These are phyloP conservation scores for Iodosphaeria phyllophila DNA, from an alignment of 2,329 filamentous ascomycete species.

Conservation along the genomic window DNA sequence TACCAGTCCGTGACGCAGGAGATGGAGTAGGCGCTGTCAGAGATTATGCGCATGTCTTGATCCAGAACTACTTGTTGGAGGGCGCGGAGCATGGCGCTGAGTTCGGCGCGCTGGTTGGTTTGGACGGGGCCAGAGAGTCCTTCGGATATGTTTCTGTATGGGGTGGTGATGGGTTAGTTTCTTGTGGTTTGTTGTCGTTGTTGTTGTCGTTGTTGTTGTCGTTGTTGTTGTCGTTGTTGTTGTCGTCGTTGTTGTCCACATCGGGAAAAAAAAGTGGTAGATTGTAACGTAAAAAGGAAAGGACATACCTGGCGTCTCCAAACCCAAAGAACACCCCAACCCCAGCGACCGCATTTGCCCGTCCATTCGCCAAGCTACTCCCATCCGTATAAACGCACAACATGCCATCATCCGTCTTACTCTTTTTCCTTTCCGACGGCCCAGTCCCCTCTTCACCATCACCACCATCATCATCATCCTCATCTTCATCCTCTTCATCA, in stretches of 20 bases:
- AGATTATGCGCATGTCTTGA: slow-evolving; percentile 56
- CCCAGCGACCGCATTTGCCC: slow-evolving; percentile 32
- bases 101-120: slow-evolving; percentile 92
- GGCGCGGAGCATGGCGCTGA: slow-evolving; percentile 72
- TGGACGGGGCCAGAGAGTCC: slow-evolving; percentile 54
- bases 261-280: too few species aligned
- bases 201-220: too few species aligned
- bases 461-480: slow-evolving; percentile 18
- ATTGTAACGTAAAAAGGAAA: slow-evolving; percentile 1
- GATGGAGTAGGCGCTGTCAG: slow-evolving; percentile 84
- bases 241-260: too few species aligned
- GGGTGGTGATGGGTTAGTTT: too few species aligned
- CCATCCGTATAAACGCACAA: slow-evolving; percentile 43
- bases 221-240: too few species aligned
- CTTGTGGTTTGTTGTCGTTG: too few species aligned
- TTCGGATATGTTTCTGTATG: slow-evolving; percentile 47
- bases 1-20: slow-evolving; percentile 80
- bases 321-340: slow-evolving; percentile 45
- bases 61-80: slow-evolving; percentile 54
- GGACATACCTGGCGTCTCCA: slow-evolving; percentile 29
- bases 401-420: slow-evolving; percentile 14
- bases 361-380: slow-evolving; percentile 39
- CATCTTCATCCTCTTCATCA: slow-evolving; percentile 24
- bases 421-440: slow-evolving; percentile 16
- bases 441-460: slow-evolving; percentile 12